Percentiles rank a stretch among this genome's conserved stretches.
Conservation (phyloP, 331 rosid species). For the Dryas integrifolia region DNA sequence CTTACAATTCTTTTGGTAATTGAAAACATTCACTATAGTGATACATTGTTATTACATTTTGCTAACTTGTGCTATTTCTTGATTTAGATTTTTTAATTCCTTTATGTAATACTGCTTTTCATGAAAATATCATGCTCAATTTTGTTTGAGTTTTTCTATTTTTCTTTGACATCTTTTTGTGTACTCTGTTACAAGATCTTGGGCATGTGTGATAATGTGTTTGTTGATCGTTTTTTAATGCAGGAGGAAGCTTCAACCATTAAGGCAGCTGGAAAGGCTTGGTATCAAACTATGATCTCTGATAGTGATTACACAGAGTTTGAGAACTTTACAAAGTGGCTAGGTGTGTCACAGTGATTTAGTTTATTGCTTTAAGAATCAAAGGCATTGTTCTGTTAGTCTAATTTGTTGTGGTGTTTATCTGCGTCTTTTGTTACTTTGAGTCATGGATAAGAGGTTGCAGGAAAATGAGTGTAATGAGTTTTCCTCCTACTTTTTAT, state of each 20-base stretch:
- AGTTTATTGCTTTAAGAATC: conserved; percentile 9
- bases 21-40: not conserved
- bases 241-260: conserved; percentile 68
- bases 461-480: conserved; percentile 26
- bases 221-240: not conserved
- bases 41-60: not conserved
- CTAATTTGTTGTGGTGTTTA: conserved; percentile 18
- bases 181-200: not conserved
- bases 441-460: conserved; percentile 22
- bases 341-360: conserved; percentile 65
- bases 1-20: not conserved
- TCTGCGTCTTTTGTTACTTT: conserved; percentile 25
- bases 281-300: conserved; percentile 74
- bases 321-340: conserved; percentile 67
- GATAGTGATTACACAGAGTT: conserved; percentile 72
- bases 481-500: conserved; percentile 10
- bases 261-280: conserved; percentile 65
- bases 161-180: no score
- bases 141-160: not conserved
- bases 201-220: not conserved
- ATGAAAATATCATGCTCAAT: not conserved
- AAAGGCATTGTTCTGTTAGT: conserved; percentile 21
- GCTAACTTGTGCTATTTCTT: not conserved
- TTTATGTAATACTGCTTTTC: not conserved
- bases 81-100: not conserved